Percentiles rank a stretch among this genome's conserved stretches.
Conservation (phyloP, 306 rosid species). For the Fragaria iinumae region DNA sequence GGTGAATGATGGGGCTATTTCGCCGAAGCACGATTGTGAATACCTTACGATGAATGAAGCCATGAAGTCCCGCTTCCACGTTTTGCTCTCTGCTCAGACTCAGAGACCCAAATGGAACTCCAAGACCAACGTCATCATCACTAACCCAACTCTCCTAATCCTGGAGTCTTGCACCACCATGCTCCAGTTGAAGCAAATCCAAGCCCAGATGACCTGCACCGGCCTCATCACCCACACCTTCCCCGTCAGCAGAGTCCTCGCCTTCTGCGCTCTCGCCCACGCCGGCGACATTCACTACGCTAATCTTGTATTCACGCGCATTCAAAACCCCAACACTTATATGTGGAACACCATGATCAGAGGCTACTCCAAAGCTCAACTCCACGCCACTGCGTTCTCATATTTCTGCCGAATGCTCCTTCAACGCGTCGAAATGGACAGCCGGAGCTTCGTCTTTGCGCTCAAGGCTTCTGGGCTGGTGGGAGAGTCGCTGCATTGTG, state of each 20-base stretch:
- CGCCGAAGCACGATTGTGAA: too few species aligned
- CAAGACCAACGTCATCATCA: slow-evolving; percentile 52
- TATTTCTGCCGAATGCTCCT: slow-evolving; percentile 46
- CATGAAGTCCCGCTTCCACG: background rate
- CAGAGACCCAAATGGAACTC: slow-evolving; percentile 58
- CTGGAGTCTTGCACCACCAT: slow-evolving; percentile 71
- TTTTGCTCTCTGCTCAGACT: background rate
- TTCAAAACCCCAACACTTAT: slow-evolving; percentile 59
- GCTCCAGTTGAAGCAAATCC: slow-evolving; percentile 66
- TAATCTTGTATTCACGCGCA: slow-evolving; percentile 33
- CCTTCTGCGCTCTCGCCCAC: slow-evolving; percentile 74
- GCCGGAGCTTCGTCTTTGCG: slow-evolving; percentile 52
- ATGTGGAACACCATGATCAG: slow-evolving; percentile 85
- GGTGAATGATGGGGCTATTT: too few species aligned
- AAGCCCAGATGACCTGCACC: slow-evolving; percentile 63
- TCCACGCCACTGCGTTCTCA: slow-evolving; percentile 42
- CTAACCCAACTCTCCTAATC: slow-evolving; percentile 56
- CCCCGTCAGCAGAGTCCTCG: slow-evolving; percentile 64
- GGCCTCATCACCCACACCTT: slow-evolving; percentile 62
- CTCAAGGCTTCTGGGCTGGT: slow-evolving; percentile 51
- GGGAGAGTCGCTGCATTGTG: slow-evolving; percentile 51
- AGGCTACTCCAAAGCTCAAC: slow-evolving; percentile 42
- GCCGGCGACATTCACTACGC: slow-evolving; percentile 55
- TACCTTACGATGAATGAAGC: too few species aligned
- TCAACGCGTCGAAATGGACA: slow-evolving; percentile 36